These are phyloP conservation scores for Coemansia sp. DNA, from an alignment of 192 early-diverging fungal species.

Conservation along the genomic window DNA sequence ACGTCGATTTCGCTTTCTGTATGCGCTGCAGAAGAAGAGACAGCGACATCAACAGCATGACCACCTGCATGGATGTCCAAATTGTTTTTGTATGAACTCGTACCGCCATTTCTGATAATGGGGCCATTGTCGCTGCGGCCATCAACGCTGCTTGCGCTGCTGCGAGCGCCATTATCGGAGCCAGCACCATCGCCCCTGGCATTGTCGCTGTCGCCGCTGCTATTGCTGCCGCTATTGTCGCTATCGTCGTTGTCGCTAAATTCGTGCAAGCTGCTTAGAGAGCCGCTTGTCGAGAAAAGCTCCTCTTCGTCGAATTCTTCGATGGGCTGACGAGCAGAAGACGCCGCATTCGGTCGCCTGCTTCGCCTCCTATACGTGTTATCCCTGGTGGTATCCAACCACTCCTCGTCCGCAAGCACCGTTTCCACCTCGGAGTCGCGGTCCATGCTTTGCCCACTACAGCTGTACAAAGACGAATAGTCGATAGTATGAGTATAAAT, in stretches of 20 bases:
- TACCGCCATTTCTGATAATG: conserved; percentile 30
- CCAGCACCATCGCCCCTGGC: neutral
- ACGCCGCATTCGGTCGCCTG: conserved; percentile 9
- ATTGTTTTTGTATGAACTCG: neutral
- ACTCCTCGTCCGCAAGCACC: conserved; percentile 42
- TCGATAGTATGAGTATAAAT: neutral
- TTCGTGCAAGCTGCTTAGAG: conserved; percentile 47
- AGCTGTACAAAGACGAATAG: neutral
- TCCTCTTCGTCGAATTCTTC: conserved; percentile 44
- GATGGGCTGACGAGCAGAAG: neutral
- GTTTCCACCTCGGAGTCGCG: conserved; percentile 46
- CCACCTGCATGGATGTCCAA: neutral
- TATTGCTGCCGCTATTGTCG: neutral
- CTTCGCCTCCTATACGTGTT: conserved; percentile 3
- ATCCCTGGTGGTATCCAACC: conserved; percentile 18
- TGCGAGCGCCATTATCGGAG: conserved; percentile 1
- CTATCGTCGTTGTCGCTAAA: conserved; percentile 35
- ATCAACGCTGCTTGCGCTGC: conserved; percentile 3
- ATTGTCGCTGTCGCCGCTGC: neutral
- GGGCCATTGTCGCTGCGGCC: conserved; percentile 16
- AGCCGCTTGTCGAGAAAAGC: conserved; percentile 45
- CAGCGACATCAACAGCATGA: conserved; percentile 3
- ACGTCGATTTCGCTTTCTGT: conserved; percentile 42
- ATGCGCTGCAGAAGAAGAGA: conserved; percentile 9
- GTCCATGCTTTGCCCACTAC: conserved; percentile 21